phyloP scores from a whole-genome alignment of 179 eudicot species.

The Heliamphora ciliata region DNA sequence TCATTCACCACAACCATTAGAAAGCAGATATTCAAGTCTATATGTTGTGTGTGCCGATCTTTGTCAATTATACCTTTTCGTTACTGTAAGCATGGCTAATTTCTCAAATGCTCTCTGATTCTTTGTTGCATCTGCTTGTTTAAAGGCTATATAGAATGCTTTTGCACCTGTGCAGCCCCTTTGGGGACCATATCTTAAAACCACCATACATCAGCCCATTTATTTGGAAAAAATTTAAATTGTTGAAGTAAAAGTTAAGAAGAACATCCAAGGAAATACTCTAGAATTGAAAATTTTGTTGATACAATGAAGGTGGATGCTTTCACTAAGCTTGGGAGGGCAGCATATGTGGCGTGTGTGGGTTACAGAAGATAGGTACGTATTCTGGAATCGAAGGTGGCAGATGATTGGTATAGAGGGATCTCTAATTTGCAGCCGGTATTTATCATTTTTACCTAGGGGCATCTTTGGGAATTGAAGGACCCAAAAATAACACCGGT shows the following conservation, averaged over 20 bases:
- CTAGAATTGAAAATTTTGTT: not conserved
- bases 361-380: not conserved
- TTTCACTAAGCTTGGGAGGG: not conserved
- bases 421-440: not conserved
- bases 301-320: not conserved
- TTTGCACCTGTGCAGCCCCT: not conserved
- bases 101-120: not conserved
- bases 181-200: not conserved
- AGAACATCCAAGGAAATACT: not conserved
- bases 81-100: not conserved
- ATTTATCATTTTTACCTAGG: not conserved
- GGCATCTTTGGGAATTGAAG: not conserved
- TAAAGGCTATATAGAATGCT: not conserved
- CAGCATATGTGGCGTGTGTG: not conserved
- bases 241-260: not conserved
- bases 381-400: not conserved
- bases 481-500: not conserved
- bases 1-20: not conserved
- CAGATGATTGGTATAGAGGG: slow-evolving; percentile 5
- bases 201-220: not conserved
- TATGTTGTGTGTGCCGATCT: not conserved
- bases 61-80: not conserved
- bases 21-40: not conserved
- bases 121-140: not conserved
- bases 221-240: not conserved